phyloP scores from a whole-genome alignment of 805 yeast genomes.

The Nakazawaea peltata region DNA sequence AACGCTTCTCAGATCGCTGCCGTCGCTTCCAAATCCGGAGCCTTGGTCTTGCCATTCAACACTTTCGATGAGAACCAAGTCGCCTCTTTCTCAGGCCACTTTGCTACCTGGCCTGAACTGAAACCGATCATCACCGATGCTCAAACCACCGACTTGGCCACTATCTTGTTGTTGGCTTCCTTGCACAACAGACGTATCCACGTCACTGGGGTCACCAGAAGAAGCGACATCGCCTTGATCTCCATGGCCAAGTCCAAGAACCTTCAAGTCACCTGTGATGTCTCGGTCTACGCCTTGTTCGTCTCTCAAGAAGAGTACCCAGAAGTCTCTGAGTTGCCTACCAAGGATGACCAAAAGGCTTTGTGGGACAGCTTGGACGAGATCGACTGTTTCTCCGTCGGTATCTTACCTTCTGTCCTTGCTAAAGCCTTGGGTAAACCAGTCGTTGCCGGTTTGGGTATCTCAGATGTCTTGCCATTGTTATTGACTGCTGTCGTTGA shows the following conservation, averaged over 20 bases:
- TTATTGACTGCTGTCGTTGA: constrained; percentile 72
- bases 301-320: constrained; percentile 65
- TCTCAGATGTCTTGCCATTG: constrained; percentile 75
- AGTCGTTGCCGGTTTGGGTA: constrained; percentile 66
- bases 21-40: constrained; percentile 61
- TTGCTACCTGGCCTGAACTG: constrained; percentile 73
- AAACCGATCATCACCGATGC: constrained; percentile 93
- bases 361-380: constrained; percentile 69
- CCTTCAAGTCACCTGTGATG: constrained; percentile 83
- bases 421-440: constrained; percentile 58
- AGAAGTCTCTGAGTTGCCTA: constrained; percentile 67
- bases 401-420: constrained; percentile 65
- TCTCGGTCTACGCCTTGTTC: constrained; percentile 72
- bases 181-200: constrained; percentile 80
- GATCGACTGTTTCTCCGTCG: constrained; percentile 84
- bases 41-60: constrained; percentile 75
- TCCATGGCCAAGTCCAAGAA: constrained; percentile 79
- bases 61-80: constrained; percentile 60
- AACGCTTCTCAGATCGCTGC: constrained; percentile 57
- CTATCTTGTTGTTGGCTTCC: constrained; percentile 81
- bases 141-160: constrained; percentile 85
- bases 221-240: constrained; percentile 77
- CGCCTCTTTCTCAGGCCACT: constrained; percentile 70
- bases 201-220: constrained; percentile 76
- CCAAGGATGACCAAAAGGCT: constrained; percentile 70